A percentile compares a stretch with the other conserved stretches of the same genome.
phyloP scores from a whole-genome alignment of 768 basidiomycete genomes.

The Boletellus sp. region DNA sequence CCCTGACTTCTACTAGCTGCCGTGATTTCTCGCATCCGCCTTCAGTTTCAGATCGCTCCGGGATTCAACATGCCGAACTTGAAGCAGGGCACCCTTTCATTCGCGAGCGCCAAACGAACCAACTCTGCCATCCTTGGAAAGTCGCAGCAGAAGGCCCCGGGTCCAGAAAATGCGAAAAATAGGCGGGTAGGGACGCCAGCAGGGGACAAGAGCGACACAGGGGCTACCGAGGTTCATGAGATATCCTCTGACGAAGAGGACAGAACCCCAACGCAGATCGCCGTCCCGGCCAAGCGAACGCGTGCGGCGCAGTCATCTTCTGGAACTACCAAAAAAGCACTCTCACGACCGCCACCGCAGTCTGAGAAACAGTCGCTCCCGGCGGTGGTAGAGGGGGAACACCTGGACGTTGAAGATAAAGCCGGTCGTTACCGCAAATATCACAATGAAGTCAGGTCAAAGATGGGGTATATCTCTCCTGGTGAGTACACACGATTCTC shows the following conservation, averaged over 20 bases:
- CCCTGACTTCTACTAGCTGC: conserved; percentile 12
- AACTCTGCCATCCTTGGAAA: conserved; percentile 25
- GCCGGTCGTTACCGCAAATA: conserved; percentile 51
- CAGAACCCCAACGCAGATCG: not conserved
- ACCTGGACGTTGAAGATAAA: conserved; percentile 44
- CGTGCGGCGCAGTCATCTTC: conserved; percentile 15
- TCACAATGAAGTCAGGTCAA: conserved; percentile 42
- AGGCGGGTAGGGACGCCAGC: conserved; percentile 1
- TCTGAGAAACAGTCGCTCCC: conserved; percentile 4
- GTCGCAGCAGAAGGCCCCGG: conserved; percentile 7
- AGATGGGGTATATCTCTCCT: conserved; percentile 54
- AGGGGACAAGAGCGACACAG: not conserved
- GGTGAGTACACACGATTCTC: conserved; percentile 44
- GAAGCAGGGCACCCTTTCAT: conserved; percentile 46
- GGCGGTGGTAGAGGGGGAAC: conserved; percentile 17
- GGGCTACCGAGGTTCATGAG: conserved; percentile 4
- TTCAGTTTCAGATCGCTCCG: not conserved
- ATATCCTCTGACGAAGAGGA: conserved; percentile 22
- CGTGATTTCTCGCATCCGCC: not conserved
- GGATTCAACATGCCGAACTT: conserved; percentile 16
- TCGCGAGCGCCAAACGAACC: conserved; percentile 45
- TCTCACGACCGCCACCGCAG: not conserved
- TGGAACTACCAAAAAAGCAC: conserved; percentile 1
- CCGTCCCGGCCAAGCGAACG: conserved; percentile 22
- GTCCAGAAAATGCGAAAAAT: conserved; percentile 7